phyloP scores from a whole-genome alignment of 1,284 basidiomycete species.

The Sphaerobolus stellatus region DNA sequence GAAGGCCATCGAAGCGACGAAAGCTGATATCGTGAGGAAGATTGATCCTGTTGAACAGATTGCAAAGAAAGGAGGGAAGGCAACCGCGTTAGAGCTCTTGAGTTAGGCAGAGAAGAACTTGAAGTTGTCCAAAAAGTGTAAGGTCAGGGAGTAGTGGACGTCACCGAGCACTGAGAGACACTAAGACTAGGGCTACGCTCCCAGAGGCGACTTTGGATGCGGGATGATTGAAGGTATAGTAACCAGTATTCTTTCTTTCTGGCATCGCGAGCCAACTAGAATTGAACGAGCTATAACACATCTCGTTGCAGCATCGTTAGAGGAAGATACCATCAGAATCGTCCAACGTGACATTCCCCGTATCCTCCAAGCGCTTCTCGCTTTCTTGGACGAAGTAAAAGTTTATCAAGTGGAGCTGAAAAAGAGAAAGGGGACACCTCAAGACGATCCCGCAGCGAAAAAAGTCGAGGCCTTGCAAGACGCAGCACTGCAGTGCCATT shows the following conservation, averaged over 20 bases:
- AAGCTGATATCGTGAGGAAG: conserved; percentile 29
- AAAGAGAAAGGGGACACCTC: conserved; percentile 34
- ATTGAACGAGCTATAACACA: conserved; percentile 60
- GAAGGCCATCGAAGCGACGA: no score
- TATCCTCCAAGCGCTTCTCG: conserved; percentile 71
- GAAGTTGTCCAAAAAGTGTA: conserved; percentile 7
- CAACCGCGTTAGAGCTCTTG: neutral
- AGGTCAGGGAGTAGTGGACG: conserved; percentile 50
- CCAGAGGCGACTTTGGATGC: conserved; percentile 50
- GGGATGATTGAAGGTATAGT: conserved; percentile 56
- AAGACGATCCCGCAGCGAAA: conserved; percentile 27
- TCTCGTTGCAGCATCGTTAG: conserved; percentile 69
- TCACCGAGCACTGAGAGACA: conserved; percentile 51
- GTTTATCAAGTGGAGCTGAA: conserved; percentile 52
- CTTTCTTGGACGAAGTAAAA: conserved; percentile 66
- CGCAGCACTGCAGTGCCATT: no score
- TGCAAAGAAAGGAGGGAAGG: neutral
- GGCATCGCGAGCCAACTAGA: no score
- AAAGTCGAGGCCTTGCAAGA: conserved; percentile 45
- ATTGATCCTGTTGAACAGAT: conserved; percentile 17
- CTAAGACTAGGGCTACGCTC: conserved; percentile 52
- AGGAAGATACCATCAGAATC: conserved; percentile 78
- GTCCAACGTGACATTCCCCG: conserved; percentile 82
- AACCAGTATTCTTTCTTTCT: neutral
- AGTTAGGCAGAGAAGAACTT: conserved; percentile 2